Conservation (phyloP, 805 yeast genomes). For the Saccharomyces jurei region DNA sequence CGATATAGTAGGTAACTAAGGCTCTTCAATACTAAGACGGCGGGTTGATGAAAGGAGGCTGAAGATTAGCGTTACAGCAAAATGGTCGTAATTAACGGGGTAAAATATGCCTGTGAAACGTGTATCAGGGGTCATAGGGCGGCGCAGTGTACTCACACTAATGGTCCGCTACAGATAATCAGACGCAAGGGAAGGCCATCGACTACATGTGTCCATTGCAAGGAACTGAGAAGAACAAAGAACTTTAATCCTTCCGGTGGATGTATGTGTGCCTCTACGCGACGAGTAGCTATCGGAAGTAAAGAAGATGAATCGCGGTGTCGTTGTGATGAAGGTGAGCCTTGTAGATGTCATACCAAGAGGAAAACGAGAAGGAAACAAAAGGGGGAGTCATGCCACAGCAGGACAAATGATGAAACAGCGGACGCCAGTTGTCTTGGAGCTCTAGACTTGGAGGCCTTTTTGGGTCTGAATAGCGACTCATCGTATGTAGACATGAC, state of each 20-base stretch:
- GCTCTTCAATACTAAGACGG: not conserved
- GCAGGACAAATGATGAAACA: conserved; percentile 1
- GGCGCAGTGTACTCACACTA: conserved; percentile 84
- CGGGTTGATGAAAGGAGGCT: not conserved
- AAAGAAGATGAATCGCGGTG: not conserved
- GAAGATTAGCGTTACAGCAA: not conserved
- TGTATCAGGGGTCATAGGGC: conserved; percentile 95
- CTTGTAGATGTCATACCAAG: conserved; percentile 10
- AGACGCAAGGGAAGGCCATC: conserved; percentile 95
- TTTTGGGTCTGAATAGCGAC: conserved; percentile 3
- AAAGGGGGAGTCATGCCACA: not conserved
- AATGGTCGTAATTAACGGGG: conserved; percentile 86
- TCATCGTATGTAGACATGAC: conserved; percentile 3
- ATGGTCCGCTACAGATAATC: conserved; percentile 81
- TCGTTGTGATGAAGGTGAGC: conserved; percentile 4
- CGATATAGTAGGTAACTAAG: not conserved
- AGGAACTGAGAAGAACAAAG: conserved; percentile 59
- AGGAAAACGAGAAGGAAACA: conserved; percentile 1
- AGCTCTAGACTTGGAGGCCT: not conserved
- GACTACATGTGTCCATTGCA: conserved; percentile 81
- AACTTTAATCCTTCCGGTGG: conserved; percentile 45
- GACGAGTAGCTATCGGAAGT: not conserved
- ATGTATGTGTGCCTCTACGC: conserved; percentile 7
- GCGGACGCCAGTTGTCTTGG: not conserved
- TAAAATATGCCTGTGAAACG: conserved; percentile 90